These are phyloP conservation scores for Lactarius psammicola DNA, from an alignment of 768 basidiomycete genomes.

Conservation along the genomic window DNA sequence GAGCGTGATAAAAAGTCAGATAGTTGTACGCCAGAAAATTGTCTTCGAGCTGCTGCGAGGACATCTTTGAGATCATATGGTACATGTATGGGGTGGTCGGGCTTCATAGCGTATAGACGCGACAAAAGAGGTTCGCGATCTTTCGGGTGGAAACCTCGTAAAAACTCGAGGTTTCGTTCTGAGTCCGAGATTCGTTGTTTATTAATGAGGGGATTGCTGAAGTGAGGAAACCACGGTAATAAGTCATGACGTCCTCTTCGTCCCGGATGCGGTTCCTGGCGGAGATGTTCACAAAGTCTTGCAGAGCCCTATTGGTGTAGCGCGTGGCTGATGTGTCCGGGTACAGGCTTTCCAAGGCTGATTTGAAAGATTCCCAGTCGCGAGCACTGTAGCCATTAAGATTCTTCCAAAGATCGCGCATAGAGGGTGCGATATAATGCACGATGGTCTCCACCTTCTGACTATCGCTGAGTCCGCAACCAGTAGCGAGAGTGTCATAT, in stretches of 20 bases:
- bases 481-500: background rate
- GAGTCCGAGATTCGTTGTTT: background rate
- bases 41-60: background rate
- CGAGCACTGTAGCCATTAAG: background rate
- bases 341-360: background rate
- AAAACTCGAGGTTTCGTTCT: background rate
- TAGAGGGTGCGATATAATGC: background rate
- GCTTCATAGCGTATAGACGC: background rate
- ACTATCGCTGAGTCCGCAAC: background rate
- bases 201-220: background rate
- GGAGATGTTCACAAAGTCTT: background rate
- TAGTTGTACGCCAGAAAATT: background rate
- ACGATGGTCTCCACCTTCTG: background rate
- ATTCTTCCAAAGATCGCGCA: background rate
- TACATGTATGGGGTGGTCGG: background rate
- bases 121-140: background rate
- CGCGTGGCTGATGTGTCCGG: background rate
- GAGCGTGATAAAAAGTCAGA: background rate
- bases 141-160: background rate
- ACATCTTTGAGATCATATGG: background rate
- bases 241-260: background rate
- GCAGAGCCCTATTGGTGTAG: background rate
- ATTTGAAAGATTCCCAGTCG: background rate
- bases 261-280: background rate
- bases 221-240: background rate